Evolutionary conservation across 306 rosid species (phyloP), one percentile per base, ranked within the genome.

Genomic region (Cicer cuneatum): DNA sequence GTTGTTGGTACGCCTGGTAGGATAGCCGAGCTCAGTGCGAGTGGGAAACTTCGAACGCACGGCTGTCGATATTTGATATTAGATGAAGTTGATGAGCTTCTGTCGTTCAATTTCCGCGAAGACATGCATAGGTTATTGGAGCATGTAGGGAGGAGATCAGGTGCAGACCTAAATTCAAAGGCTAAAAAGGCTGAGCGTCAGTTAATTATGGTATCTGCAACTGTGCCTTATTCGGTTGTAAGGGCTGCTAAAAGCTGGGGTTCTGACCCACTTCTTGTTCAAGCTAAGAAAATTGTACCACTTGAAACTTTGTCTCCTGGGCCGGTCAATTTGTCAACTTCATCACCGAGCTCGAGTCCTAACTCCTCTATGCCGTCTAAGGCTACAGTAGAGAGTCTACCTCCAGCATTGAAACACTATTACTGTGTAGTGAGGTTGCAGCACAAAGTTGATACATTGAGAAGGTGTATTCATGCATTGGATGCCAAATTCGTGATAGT

Each of bases 161-260:
- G 94, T 65, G 82, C 86, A 2, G 85, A 89, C 72, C 83, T 81
- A 1, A 86, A 82, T 33, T 66, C 78, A n/a, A 85, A 80, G 81
- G 74, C 81, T 65, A 54, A 52, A 81, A 79, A 80, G 71, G 63
- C 83, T 8, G 89, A 88, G 78, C 96, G 97, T 7, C 96, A 80
- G 68, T 84, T 88, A 9, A 75, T 93, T 52, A 82, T 93, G 90
- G 98, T 93, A 19, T 93, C 98, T 33, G 98, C 97, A 40, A 93
- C 97, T 1, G 89, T 93, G 37, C 98, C 98, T 5, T 89, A 88
- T 82, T 89, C 98, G 33, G 98, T 93, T 42, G 83, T 91, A 49
- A 87, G 97, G 69, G 98, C 97, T 18, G 98, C 94, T 69, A 84
- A 85, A 81, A 90, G 94, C 85, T 93, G 98, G 98, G 97, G 94